Evolutionary conservation across 176 grass and related monocot genomes (phyloP).

Genomic region (Dactylis glomerata): DNA sequence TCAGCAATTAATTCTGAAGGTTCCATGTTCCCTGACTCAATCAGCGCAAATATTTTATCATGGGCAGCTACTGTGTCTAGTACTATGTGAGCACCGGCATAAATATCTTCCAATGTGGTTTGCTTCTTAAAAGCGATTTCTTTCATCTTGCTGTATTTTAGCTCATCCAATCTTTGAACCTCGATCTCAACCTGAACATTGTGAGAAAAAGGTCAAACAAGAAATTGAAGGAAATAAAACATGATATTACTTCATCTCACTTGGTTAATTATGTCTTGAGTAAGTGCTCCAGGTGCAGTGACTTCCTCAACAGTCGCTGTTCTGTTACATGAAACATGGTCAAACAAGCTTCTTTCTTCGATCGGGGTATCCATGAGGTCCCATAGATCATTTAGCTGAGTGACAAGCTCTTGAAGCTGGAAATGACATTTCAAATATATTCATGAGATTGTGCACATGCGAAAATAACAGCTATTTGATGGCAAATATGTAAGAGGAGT

Average conservation of each 20-base stretch:
- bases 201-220: constrained; percentile 6
- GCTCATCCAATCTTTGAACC: constrained; percentile 65
- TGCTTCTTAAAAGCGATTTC: constrained; percentile 84
- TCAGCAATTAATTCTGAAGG: constrained; percentile 68
- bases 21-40: constrained; percentile 69
- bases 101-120: constrained; percentile 65
- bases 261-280: constrained; percentile 87
- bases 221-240: background rate
- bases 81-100: constrained; percentile 58
- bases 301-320: constrained; percentile 63
- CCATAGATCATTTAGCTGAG: constrained; percentile 89
- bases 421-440: background rate
- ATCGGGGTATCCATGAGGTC: constrained; percentile 83
- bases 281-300: constrained; percentile 72
- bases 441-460: background rate
- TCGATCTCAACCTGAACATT: constrained; percentile 58
- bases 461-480: background rate
- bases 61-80: constrained; percentile 47
- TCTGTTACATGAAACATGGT: constrained; percentile 80
- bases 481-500: background rate
- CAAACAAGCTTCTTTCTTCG: constrained; percentile 78
- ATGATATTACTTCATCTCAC: constrained; percentile 39
- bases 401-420: constrained; percentile 88
- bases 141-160: constrained; percentile 84
- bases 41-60: constrained; percentile 57